Base-by-base conservation (phyloP, 2,329 filamentous ascomycete species). In the Hypoxylon sp. region DNA sequence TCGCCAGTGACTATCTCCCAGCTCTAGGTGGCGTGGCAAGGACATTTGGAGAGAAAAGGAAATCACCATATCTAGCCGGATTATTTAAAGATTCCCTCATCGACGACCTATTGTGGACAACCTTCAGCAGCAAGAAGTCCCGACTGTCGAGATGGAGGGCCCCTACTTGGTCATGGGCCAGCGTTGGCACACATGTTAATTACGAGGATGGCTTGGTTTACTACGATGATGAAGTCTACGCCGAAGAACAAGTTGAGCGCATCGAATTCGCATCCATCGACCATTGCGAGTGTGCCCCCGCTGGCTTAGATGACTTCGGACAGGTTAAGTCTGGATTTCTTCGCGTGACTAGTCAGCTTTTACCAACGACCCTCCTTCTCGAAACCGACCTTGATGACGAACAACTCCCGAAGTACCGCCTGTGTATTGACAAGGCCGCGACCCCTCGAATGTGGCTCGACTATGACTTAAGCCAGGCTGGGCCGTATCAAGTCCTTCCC, bases 101-200 rank as follows among this genome's bases (percentile, higher is more conserved):
- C 11, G 52, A 55, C 24, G 52, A 55, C 37, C 19, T 55, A 13
- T 24, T 55, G 35, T 55, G 52, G 52, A 42, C 29, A 2, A 44
- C 52, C 2, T 55, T 31, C 11, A 44, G 19, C 19, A 44, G 52
- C 52, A 44, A 31, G 22, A 55, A 44, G 24, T 14, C 19, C 26
- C 35, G 52, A 9, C 52, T 44, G 11, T 19, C 13, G 9, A 11
- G 44, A n/a, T 55, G 52, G 52, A 55, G 52, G 24, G 52, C 52
- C 9, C 52, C 52, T 17, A 44, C 52, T 6, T 55, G 52, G 52
- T 44, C 52, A 14, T 55, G 52, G 52, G 52, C 52, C n/a, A 55
- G 52, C 10, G 39, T 55, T 6, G 52, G 44, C 24, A 29, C 35
- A 29, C 22, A 42, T 29, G n/a, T 44, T 35, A 11, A 5, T 5